phyloP scores from a whole-genome alignment of 106 monocot genomes.

The Dioscorea dumetorum region DNA sequence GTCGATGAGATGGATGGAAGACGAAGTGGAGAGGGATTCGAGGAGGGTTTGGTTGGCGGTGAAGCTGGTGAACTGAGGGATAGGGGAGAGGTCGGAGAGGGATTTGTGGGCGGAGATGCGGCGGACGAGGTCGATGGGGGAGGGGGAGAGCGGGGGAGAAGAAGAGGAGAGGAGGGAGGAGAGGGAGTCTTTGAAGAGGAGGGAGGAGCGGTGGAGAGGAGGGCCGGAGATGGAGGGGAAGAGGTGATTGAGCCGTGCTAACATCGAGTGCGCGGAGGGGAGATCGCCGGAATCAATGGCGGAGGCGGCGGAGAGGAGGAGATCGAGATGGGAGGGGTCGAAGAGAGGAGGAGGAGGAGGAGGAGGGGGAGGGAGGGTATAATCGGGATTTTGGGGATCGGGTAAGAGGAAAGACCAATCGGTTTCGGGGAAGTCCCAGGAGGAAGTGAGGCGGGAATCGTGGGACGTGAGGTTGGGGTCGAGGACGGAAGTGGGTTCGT shows the following conservation, averaged over 20 bases:
- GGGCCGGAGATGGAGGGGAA: constrained; percentile 21
- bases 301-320: constrained; percentile 41
- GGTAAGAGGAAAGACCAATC: not conserved
- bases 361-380: too few species aligned
- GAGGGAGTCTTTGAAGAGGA: constrained; percentile 65
- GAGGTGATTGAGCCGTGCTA: constrained; percentile 72
- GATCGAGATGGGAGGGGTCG: constrained; percentile 34
- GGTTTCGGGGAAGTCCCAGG: not conserved
- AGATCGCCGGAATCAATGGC: constrained; percentile 43
- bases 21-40: constrained; percentile 30
- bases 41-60: constrained; percentile 83
- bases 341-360: not conserved
- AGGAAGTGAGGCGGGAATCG: not conserved
- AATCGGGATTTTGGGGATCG: not conserved
- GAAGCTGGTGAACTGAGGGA: constrained; percentile 74
- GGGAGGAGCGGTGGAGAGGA: constrained; percentile 55
- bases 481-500: constrained; percentile 85
- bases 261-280: constrained; percentile 32
- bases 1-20: constrained; percentile 69
- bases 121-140: constrained; percentile 44
- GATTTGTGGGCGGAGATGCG: constrained; percentile 59
- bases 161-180: constrained; percentile 5
- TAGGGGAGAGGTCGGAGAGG: constrained; percentile 63
- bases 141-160: constrained; percentile 10
- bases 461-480: constrained; percentile 38